Percentiles rank a stretch among this genome's conserved stretches.
phyloP scores from a whole-genome alignment of 352 stramenopile species.

The Synura sp. region DNA sequence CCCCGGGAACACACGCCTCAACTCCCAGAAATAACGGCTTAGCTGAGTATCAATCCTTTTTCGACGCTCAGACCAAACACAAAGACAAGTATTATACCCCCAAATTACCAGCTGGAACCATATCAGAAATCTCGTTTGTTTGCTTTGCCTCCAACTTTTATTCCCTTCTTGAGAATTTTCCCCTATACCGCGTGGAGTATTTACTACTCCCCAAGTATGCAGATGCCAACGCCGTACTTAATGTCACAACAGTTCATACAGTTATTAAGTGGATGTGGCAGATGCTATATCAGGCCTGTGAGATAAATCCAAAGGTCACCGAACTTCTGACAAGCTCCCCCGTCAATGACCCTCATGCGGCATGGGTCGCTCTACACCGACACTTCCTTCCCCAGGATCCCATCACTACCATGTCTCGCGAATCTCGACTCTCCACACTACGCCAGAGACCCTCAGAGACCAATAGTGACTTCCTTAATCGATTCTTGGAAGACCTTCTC shows the following conservation, averaged over 20 bases:
- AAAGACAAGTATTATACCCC: too few relatives aligned
- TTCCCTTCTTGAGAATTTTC: neutral
- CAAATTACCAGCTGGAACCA: neutral
- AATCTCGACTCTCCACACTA: neutral
- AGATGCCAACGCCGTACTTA: neutral
- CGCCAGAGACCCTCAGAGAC: neutral
- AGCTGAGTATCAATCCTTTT: neutral
- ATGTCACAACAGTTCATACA: slow-evolving; percentile 13
- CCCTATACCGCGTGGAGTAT: neutral
- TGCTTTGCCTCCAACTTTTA: slow-evolving; percentile 10
- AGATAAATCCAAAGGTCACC: neutral
- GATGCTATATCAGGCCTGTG: slow-evolving; percentile 2
- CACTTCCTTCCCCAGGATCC: slow-evolving; percentile 15
- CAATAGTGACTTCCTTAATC: slow-evolving; percentile 5
- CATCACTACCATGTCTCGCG: neutral
- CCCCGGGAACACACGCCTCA: neutral
- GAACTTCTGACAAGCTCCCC: neutral
- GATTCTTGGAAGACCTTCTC: neutral
- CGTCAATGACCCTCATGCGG: neutral
- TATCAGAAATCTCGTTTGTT: slow-evolving; percentile 8
- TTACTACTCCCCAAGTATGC: slow-evolving; percentile 13
- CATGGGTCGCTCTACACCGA: neutral
- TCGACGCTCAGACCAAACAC: slow-evolving; percentile 12
- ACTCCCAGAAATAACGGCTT: neutral
- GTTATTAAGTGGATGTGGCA: slow-evolving; percentile 14